Percentiles rank a stretch among this genome's conserved stretches.
Evolutionary conservation across 495 filamentous ascomycete genomes (phyloP).

Genomic region (Penicillium manginii): DNA sequence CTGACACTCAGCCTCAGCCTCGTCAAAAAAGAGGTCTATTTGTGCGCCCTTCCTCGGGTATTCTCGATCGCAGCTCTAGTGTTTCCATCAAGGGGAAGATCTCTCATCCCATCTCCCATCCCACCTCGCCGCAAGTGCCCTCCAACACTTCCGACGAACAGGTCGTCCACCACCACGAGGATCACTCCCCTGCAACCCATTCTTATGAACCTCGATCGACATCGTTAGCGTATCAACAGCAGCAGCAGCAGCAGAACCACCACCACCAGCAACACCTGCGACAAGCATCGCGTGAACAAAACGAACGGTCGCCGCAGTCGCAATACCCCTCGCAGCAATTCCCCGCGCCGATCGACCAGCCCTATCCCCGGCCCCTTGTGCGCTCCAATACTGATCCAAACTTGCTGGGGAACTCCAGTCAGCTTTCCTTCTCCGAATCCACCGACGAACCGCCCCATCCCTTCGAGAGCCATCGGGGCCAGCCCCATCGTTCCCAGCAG

Average conservation of each 20-base stretch:
- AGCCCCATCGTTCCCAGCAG: constrained; percentile 18
- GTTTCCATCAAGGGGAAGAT: constrained; percentile 26
- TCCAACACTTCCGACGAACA: constrained; percentile 9
- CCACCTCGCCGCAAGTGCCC: constrained; percentile 24
- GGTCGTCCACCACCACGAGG: constrained; percentile 4
- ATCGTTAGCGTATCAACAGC: constrained; percentile 25
- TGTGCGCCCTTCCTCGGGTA: constrained; percentile 23
- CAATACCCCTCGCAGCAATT: constrained; percentile 18
- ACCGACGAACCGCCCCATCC: constrained; percentile 19
- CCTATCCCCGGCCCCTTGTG: constrained; percentile 20
- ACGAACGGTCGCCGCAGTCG: constrained; percentile 19
- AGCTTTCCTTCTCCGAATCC: constrained; percentile 46
- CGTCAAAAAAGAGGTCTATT: constrained; percentile 20
- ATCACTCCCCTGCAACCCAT: constrained; percentile 16
- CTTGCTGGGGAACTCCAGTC: constrained; percentile 48
- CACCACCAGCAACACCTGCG: constrained; percentile 12
- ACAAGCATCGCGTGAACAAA: constrained; percentile 12
- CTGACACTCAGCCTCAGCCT: constrained; percentile 21
- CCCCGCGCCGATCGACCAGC: constrained; percentile 10
- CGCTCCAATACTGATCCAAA: constrained; percentile 38
- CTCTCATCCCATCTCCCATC: constrained; percentile 29
- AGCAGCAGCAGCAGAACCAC: constrained; percentile 15
- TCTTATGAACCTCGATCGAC: constrained; percentile 20
- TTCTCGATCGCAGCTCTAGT: constrained; percentile 25
- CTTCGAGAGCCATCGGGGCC: constrained; percentile 18